phyloP scores from a whole-genome alignment of 441 rosid genomes.

The Populus hybrid region DNA sequence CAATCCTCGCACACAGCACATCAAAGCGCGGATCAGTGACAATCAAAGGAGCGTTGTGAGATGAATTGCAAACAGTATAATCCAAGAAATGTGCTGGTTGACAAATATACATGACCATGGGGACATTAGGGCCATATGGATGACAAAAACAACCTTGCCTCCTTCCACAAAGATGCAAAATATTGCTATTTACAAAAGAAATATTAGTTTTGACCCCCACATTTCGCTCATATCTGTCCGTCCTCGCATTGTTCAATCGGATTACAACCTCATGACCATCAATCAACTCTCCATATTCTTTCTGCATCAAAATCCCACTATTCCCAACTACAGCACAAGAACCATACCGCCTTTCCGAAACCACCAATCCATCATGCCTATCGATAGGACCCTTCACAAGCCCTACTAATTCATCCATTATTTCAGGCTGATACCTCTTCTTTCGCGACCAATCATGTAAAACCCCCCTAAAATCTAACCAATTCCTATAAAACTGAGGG shows the following conservation, averaged over 20 bases:
- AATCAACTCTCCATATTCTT: constrained; percentile 50
- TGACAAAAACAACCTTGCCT: constrained; percentile 69
- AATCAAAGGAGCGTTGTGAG: constrained; percentile 52
- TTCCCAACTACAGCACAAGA: constrained; percentile 96
- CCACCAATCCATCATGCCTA: constrained; percentile 33
- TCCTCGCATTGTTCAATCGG: constrained; percentile 78
- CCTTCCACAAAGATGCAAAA: constrained; percentile 67
- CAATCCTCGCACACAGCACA: constrained; percentile 61
- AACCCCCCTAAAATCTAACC: constrained; percentile 65
- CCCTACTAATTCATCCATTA: constrained; percentile 54
- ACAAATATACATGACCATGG: constrained; percentile 76
- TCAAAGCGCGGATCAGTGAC: constrained; percentile 83
- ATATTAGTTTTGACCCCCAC: constrained; percentile 72
- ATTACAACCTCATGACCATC: constrained; percentile 80
- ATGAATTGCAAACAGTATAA: constrained; percentile 55
- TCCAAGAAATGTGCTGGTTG: constrained; percentile 81
- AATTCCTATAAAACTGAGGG: constrained; percentile 57
- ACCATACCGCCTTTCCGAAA: constrained; percentile 39
- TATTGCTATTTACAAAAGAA: constrained; percentile 85
- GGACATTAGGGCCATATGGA: constrained; percentile 68
- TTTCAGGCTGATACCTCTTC: constrained; percentile 44
- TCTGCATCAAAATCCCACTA: constrained; percentile 70
- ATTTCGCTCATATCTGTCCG: constrained; percentile 38
- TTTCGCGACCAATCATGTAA: constrained; percentile 56
- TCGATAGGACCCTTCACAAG: constrained; percentile 58